phyloP scores from a whole-genome alignment of 345 rosid species.

The Rhodamnia argentea region DNA sequence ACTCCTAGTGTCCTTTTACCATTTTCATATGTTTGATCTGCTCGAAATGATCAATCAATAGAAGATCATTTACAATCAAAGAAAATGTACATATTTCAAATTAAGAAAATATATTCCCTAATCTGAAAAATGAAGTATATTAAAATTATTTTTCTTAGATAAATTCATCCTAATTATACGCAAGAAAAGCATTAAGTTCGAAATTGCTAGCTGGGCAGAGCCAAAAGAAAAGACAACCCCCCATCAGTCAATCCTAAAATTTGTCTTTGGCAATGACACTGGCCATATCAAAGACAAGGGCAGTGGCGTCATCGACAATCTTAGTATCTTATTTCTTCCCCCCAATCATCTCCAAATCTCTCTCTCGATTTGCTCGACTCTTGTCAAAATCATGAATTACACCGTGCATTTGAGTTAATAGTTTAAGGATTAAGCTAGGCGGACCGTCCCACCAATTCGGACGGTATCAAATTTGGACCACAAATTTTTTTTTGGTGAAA shows the following conservation, averaged over 20 bases:
- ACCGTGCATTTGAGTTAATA: too few species aligned
- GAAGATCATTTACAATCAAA: not conserved
- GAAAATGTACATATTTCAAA: not conserved
- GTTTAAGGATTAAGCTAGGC: too few species aligned
- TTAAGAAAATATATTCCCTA: rapidly evolving
- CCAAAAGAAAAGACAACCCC: not conserved
- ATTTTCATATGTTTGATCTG: rapidly evolving
- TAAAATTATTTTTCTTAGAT: too few species aligned
- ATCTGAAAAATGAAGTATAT: not conserved
- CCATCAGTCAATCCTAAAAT: not conserved
- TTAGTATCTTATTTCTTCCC: too few species aligned
- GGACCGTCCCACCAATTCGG: too few species aligned
- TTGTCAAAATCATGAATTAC: too few species aligned
- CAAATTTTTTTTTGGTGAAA: too few species aligned
- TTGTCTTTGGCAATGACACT: not conserved
- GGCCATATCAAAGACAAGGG: not conserved
- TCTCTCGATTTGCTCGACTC: too few species aligned
- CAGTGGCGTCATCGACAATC: not conserved
- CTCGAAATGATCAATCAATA: rapidly evolving
- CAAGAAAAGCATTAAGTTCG: not conserved
- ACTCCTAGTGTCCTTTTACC: too few species aligned
- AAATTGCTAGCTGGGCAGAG: not conserved
- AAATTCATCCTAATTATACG: not conserved
- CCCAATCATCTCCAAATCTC: too few species aligned
- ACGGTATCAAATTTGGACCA: too few species aligned